Conservation (phyloP, 305 asterid species). For the Stenogyne calaminthoides region DNA sequence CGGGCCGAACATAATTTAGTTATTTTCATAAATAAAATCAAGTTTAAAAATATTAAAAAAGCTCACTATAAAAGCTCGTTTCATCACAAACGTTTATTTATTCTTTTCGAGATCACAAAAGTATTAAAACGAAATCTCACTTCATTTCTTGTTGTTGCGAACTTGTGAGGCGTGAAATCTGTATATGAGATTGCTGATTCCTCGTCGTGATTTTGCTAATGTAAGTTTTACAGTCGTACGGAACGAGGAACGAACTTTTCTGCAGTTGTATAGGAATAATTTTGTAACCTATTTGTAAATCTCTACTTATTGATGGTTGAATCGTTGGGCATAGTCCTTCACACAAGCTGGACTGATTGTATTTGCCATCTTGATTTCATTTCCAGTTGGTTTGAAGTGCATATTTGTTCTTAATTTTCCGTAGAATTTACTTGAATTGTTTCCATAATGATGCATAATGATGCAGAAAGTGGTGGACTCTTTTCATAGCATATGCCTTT, state of each 20-base stretch:
- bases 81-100: too few species aligned
- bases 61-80: too few species aligned
- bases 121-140: not conserved
- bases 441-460: not conserved
- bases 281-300: conserved; percentile 27
- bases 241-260: not conserved
- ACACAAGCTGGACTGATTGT: not conserved
- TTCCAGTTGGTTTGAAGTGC: not conserved
- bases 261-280: conserved; percentile 34
- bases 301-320: conserved; percentile 18
- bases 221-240: conserved; percentile 12
- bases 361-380: not conserved
- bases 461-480: not conserved
- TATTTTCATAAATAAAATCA: too few species aligned
- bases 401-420: not conserved
- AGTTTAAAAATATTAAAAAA: too few species aligned
- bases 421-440: not conserved
- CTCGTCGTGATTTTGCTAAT: conserved; percentile 31
- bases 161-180: not conserved
- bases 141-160: not conserved
- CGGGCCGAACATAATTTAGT: too few species aligned
- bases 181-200: not conserved
- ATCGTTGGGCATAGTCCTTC: conserved; percentile 28
- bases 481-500: too few species aligned
- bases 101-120: too few species aligned